Base-by-base conservation (phyloP, 768 basidiomycete species). In the Mycena filopes region DNA sequence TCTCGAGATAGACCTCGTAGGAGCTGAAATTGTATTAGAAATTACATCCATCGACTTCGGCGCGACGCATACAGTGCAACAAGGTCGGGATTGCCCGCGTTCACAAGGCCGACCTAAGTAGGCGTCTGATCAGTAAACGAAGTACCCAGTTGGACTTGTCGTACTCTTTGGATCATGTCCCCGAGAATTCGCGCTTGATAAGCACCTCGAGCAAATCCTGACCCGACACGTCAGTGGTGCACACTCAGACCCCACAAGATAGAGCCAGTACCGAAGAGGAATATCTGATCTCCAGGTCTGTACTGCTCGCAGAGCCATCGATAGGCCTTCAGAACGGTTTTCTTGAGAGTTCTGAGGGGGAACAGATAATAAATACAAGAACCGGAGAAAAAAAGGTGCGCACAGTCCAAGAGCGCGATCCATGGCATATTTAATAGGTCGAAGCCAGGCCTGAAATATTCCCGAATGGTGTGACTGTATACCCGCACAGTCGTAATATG, bases 261-360 rank as follows among this genome's bases (percentile, higher is more conserved):
- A 29, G 25, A 40, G 25, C 9, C 20, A 3, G 6, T 57, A 73
- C 72, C 72, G 31, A 73, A 70, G 18, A 73, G 40, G 60, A 56
- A 73, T 43, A 73, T 71, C 21, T 55, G 60, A 55, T 73, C 72
- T 25, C 70, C 69, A 0, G 60, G 51, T 13, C 53, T 48, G 50
- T 71, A 67, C 11, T 71, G 38, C 15, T 73, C 69, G 42, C 68
- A 63, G 11, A 73, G 58, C 72, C 72, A 73, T 8, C 53, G 55
- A 50, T 73, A 73, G 42, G 70, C 72, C n/a, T 60, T 55, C 3
- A 67, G 9, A 25, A 73, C 47, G 21, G 63, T 43, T 38, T 55
- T 64, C 38, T 67, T 63, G 49, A 47, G 56, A 53, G 56, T 63
- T 53, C 72, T 73, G 31, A 9, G 7, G 29, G 9, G 20, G 4